Percentiles rank a stretch among this genome's conserved stretches.
Conservation (phyloP, 805 yeast species). For the Hemisphaericaspora nanyangensis region DNA sequence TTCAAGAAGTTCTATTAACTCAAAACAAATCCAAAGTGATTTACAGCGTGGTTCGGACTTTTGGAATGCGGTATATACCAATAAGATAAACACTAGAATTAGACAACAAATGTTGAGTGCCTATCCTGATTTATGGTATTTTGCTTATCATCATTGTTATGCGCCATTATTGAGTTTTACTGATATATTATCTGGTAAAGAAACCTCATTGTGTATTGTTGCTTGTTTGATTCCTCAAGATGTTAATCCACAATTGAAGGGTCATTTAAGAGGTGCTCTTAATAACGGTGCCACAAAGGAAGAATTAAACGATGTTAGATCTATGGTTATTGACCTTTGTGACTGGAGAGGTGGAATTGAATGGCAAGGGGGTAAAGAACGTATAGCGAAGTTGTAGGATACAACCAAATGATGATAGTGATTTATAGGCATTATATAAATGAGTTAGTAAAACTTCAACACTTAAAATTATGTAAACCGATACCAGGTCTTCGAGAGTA, state of each 20-base stretch:
- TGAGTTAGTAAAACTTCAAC: too few species aligned
- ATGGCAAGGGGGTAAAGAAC: constrained; percentile 50
- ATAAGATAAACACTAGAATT: constrained; percentile 68
- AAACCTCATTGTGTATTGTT: constrained; percentile 73
- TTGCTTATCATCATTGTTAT: constrained; percentile 68
- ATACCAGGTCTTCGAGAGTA: too few species aligned
- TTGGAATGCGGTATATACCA: constrained; percentile 69
- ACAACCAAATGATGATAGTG: too few species aligned
- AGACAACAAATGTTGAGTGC: constrained; percentile 63
- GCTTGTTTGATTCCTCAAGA: constrained; percentile 87
- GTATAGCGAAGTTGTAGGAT: constrained; percentile 46
- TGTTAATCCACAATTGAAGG: constrained; percentile 88
- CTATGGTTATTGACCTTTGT: constrained; percentile 59
- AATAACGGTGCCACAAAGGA: constrained; percentile 71
- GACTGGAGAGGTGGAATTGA: constrained; percentile 64
- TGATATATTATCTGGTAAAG: constrained; percentile 57
- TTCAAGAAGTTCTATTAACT: constrained; percentile 25
- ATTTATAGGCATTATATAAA: too few species aligned
- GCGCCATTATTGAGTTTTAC: constrained; percentile 71
- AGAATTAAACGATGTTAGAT: constrained; percentile 57
- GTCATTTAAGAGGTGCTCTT: constrained; percentile 82
- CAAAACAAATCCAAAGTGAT: constrained; percentile 21
- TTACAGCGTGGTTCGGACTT: constrained; percentile 54
- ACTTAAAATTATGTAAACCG: too few species aligned
- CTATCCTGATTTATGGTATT: constrained; percentile 83